Conservation (phyloP, 2,329 filamentous ascomycete species). For the Clarireedia sp. region DNA sequence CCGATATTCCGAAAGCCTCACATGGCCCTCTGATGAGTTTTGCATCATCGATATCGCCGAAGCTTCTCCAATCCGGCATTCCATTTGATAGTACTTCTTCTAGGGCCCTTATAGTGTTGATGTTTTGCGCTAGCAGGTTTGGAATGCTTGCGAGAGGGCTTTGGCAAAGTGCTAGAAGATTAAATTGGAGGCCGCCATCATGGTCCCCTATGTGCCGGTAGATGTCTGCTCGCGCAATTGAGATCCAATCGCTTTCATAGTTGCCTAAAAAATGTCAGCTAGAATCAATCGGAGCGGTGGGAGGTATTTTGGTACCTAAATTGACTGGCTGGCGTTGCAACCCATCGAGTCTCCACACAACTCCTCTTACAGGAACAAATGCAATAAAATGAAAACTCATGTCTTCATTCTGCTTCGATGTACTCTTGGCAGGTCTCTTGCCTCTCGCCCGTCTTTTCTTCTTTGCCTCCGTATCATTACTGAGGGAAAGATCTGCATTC, state of each 20-base stretch:
- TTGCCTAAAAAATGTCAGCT: slow-evolving; percentile 15
- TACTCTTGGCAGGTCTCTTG: slow-evolving; percentile 32
- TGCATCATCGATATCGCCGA: slow-evolving; percentile 19
- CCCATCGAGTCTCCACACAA: slow-evolving; percentile 85
- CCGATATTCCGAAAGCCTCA: slow-evolving; percentile 14
- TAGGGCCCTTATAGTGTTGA: slow-evolving; percentile 35
- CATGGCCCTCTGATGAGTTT: slow-evolving; percentile 10
- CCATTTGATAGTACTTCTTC: slow-evolving; percentile 32
- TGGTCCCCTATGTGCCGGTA: slow-evolving; percentile 59
- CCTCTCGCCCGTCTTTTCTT: slow-evolving; percentile 33
- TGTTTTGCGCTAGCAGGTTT: slow-evolving; percentile 34
- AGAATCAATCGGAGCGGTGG: not conserved
- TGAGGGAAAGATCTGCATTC: slow-evolving; percentile 58
- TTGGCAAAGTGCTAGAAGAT: slow-evolving; percentile 64
- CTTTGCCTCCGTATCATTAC: slow-evolving; percentile 40
- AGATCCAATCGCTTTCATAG: slow-evolving; percentile 53
- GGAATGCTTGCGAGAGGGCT: slow-evolving; percentile 44
- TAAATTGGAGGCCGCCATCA: slow-evolving; percentile 63
- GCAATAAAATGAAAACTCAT: slow-evolving; percentile 81
- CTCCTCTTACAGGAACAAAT: slow-evolving; percentile 67
- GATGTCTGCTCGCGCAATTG: slow-evolving; percentile 56
- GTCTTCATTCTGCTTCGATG: slow-evolving; percentile 43
- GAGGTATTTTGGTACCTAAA: slow-evolving; percentile 39
- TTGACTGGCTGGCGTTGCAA: slow-evolving; percentile 63
- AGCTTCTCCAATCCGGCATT: slow-evolving; percentile 37